A percentile compares a stretch with the other conserved stretches of the same genome.
These are phyloP conservation scores for Suillus fuscotomentosus DNA, from an alignment of 768 basidiomycete genomes.

Conservation along the genomic window DNA sequence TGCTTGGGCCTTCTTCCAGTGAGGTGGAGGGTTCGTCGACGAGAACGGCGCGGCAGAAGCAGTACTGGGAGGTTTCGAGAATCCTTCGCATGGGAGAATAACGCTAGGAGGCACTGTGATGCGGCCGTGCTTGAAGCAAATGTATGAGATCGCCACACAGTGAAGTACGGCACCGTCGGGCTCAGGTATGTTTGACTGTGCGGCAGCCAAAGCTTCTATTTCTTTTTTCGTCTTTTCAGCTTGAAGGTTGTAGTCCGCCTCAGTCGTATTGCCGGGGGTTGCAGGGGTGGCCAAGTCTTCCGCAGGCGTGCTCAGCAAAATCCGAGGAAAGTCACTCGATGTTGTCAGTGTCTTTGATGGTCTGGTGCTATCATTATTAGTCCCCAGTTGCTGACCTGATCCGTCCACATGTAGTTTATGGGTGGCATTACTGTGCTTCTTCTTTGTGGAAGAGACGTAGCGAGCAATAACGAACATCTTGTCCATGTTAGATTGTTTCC, in stretches of 20 bases:
- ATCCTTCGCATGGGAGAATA: conserved; percentile 60
- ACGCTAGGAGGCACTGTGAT: conserved; percentile 73
- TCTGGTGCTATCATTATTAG: conserved; percentile 5
- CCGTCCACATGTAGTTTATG: not conserved
- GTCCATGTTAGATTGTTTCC: not conserved
- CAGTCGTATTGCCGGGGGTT: conserved; percentile 14
- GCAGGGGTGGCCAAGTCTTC: conserved; percentile 25
- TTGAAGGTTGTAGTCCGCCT: conserved; percentile 9
- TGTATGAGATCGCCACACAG: conserved; percentile 59
- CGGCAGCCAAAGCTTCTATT: conserved; percentile 9
- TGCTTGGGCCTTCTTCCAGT: conserved; percentile 24
- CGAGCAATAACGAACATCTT: conserved; percentile 65
- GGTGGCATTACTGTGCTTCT: not conserved
- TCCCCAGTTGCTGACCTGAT: not conserved
- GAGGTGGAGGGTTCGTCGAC: conserved; percentile 23
- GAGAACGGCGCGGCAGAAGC: conserved; percentile 28
- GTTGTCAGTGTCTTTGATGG: conserved; percentile 17
- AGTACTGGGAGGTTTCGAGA: conserved; percentile 28
- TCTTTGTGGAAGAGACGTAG: conserved; percentile 55
- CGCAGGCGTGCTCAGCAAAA: conserved; percentile 37
- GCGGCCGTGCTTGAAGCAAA: conserved; percentile 69
- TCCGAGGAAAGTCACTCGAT: conserved; percentile 17
- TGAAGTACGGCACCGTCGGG: conserved; percentile 57
- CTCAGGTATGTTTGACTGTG: conserved; percentile 17
- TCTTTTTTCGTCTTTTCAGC: conserved; percentile 15